Conservation (phyloP, 2,329 filamentous ascomycete genomes). For the Ascochyta viciae-villosae region DNA sequence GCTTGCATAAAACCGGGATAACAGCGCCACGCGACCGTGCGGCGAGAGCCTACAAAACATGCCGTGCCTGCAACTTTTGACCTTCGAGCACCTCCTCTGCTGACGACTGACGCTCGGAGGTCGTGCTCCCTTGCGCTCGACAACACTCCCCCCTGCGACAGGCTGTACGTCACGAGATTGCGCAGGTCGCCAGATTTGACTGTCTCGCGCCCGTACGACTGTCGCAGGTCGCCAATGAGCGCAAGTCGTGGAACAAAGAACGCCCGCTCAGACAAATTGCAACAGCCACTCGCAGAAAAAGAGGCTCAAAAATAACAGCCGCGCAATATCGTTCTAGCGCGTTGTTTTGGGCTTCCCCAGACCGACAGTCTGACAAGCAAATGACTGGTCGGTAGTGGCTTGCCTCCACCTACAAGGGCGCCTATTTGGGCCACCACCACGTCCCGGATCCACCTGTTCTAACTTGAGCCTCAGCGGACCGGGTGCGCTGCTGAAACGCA, state of each 20-base stretch:
- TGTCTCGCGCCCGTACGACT: slow-evolving; percentile 30
- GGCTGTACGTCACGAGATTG: slow-evolving; percentile 36
- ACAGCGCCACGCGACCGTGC: slow-evolving; percentile 30
- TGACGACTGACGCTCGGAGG: slow-evolving; percentile 41
- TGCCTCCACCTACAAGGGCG: slow-evolving; percentile 45
- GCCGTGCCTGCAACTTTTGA: slow-evolving; percentile 30
- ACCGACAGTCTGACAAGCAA: slow-evolving; percentile 42
- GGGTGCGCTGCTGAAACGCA: slow-evolving; percentile 52
- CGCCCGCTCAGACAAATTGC: slow-evolving; percentile 37
- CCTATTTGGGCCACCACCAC: slow-evolving; percentile 47
- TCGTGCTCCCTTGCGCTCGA: slow-evolving; percentile 50
- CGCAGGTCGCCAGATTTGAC: slow-evolving; percentile 28
- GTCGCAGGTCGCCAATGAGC: slow-evolving; percentile 38
- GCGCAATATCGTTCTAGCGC: slow-evolving; percentile 35
- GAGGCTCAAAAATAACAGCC: slow-evolving; percentile 39
- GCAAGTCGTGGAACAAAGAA: slow-evolving; percentile 49
- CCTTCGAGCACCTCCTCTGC: slow-evolving; percentile 47
- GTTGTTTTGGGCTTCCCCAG: slow-evolving; percentile 46
- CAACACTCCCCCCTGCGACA: slow-evolving; percentile 30
- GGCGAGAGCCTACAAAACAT: slow-evolving; percentile 44
- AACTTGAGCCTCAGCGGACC: slow-evolving; percentile 53
- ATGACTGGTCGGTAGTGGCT: slow-evolving; percentile 49
- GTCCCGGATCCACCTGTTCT: slow-evolving; percentile 43
- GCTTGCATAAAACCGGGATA: slow-evolving; percentile 44
- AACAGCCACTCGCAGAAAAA: slow-evolving; percentile 41